Evolutionary conservation across 768 basidiomycete species (phyloP), one percentile per base, ranked within the genome.

Genomic region (Mycena pura): DNA sequence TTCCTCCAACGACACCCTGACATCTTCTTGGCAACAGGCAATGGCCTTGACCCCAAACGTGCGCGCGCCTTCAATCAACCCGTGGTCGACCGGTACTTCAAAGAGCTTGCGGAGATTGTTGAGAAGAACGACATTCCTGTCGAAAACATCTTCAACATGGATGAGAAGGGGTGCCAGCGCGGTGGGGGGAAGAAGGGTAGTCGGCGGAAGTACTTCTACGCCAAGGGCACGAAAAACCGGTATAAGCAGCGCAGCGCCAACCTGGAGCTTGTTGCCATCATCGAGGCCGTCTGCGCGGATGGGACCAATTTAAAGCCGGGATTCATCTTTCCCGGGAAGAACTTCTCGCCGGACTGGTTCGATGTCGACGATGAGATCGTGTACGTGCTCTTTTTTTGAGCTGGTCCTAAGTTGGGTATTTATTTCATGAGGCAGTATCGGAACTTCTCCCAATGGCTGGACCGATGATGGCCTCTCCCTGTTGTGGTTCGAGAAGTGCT

Each of bases 31-130:
- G 68, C 66, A 8, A 66, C 57, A 34, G 70, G 74, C 22, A 65
- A 68, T 14, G 72, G 70, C 0, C 66, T 79, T 0, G 77, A 80
- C 56, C 74, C 72, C 1, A 74, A 76, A 50, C 57, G 71, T 27
- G 75, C 70, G 3, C 55, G 70, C 39, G 69, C 69, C 0, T 76
- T 82, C 61, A 80, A 81, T 57, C 39, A 25, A 14, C 46, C 46
- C n/a, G 46, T 48, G 9, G 46, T 48, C n/a, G 28, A 28, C 25
- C 46, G 46, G 13, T 48, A 48, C 27, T 48, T 48, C 28, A 25
- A 21, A 28, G 11, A 24, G 25, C 25, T 48, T 6, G 22, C 21
- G 46, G 21, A 9, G 8, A 21, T 28, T 17, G 28, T 48, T 19
- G 13, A 27, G 8, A 25, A 48, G 15, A 6, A 48, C 46, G 25